phyloP scores from a whole-genome alignment of 78 protist species.

The Fonticula alba region DNA sequence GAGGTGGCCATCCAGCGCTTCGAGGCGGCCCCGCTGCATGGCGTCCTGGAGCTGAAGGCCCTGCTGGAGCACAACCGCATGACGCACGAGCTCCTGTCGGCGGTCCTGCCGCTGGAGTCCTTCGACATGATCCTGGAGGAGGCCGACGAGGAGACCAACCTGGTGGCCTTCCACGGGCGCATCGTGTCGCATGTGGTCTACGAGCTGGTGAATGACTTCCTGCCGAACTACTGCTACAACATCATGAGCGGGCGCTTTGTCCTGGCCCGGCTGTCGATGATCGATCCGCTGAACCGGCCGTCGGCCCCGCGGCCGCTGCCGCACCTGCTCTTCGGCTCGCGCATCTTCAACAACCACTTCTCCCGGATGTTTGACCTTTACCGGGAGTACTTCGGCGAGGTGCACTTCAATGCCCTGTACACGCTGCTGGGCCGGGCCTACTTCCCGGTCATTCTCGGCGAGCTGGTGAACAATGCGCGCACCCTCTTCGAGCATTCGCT shows the following conservation, averaged over 20 bases:
- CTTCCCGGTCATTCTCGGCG: background rate
- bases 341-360: slow-evolving; percentile 26
- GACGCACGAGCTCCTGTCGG: slow-evolving; percentile 29
- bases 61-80: slow-evolving; percentile 22
- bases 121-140: slow-evolving; percentile 40
- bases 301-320: slow-evolving; percentile 19
- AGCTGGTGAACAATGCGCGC: background rate
- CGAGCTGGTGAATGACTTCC: slow-evolving; percentile 39
- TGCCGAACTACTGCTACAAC: slow-evolving; percentile 45
- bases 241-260: slow-evolving; percentile 38
- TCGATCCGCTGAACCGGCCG: slow-evolving; percentile 29
- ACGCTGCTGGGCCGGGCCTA: slow-evolving; percentile 1
- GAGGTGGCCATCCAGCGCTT: slow-evolving; percentile 46
- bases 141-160: slow-evolving; percentile 51
- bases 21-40: slow-evolving; percentile 30
- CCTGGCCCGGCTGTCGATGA: slow-evolving; percentile 24
- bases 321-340: slow-evolving; percentile 28
- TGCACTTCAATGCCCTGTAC: slow-evolving; percentile 1
- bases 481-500: background rate
- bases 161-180: slow-evolving; percentile 45
- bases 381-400: slow-evolving; percentile 6
- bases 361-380: slow-evolving; percentile 12
- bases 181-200: slow-evolving; percentile 35
- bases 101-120: slow-evolving; percentile 36
- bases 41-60: slow-evolving; percentile 47